Base-by-base conservation (phyloP, 495 filamentous ascomycete species). In the Astrocystis sublimbata region DNA sequence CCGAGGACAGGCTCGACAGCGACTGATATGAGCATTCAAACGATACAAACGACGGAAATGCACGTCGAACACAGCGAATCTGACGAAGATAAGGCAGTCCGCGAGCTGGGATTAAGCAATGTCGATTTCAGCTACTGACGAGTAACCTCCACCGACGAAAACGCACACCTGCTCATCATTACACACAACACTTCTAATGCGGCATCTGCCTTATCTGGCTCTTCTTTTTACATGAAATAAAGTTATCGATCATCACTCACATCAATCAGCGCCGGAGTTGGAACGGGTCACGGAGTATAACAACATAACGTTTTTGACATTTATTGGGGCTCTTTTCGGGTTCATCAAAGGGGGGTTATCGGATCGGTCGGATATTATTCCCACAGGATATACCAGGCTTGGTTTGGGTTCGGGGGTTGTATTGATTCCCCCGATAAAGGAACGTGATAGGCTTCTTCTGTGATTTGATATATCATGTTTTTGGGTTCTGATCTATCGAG, bases 1-100 rank as follows among this genome's bases (percentile, higher is more conserved):
- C 67, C 68, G 8, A 64, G 65, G 41, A 68, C 71, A 12, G 64
- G 59, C 31, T 72, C 42, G 51, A 57, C 73, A 66, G 61, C 68
- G 35, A 67, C 64, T 38, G 62, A 61, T 63, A 51, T 63, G 42
- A 69, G 66, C 28, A 60, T 70, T 45, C 67, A 71, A 50, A 73
- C 70, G 63, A 75, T 73, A 62, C 71, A 75, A 63, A 75, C 76
- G 26, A 72, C 69, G 12, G 67, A 58, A 19, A 65, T 51, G 17
- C 64, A 67, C 26, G 64, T 61, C 43, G 67, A 71, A 35, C 68
- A 61, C 36, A 62, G 60, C 60, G 65, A 72, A 31, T 65, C 67
- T 15, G 65, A 73, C 65, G 76, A 80, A 61, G 76, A 78, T 47
- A 78, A 79, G 62, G 77, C 76, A 56, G 72, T 79, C 41, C 70